Base-by-base conservation (phyloP, 371 early-diverging fungal species). In the Circinella minor region DNA sequence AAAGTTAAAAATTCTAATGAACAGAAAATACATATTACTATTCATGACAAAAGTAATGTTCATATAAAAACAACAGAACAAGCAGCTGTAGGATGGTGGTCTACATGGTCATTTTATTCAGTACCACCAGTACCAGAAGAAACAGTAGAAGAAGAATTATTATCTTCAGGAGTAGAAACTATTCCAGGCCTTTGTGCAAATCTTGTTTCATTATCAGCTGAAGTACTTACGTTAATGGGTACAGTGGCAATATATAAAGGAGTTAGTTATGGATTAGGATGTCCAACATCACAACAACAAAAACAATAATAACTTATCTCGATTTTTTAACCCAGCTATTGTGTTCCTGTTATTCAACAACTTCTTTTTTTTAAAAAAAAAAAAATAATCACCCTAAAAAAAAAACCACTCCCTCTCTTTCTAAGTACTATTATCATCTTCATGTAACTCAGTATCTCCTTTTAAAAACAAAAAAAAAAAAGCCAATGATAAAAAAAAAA, bases 171-270 rank as follows among this genome's bases (percentile, higher is more conserved):
- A 13, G 62, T 43, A 6, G 43, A 38, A 10, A 17, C 62, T 10
- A 61, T 61, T 43, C 62, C 65, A 36, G 37, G 51, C 15, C 54
- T 65, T 51, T 65, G 65, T 18, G 54, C 54, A 14, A 65, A 65
- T 48, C 51, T 65, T 9, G 15, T 65, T 54, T 65, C 65, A 6
- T 36, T 65, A 37, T 65, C 65, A 7, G 65, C 65, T 18, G 65
- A 65, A 38, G 18, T 65, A 54, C 9, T 65, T 10, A 65, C 65
- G 5, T 38, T 65, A 11, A 65, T 65, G 65, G 65, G 65, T 15
- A 65, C 65, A 51, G 65, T 49, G 20, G 65, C 65, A 4, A 11
- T 65, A 3, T 65, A 65, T 36, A 65, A 65, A 54, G 65, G 65
- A 4, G 51, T 65, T 4, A 51, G 65, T n/a, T 65, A 65, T 36